Evolutionary conservation across 176 grass and related monocot genomes (phyloP), one percentile per base, ranked within the genome.

Genomic region (Alopecurus myosuroides): DNA sequence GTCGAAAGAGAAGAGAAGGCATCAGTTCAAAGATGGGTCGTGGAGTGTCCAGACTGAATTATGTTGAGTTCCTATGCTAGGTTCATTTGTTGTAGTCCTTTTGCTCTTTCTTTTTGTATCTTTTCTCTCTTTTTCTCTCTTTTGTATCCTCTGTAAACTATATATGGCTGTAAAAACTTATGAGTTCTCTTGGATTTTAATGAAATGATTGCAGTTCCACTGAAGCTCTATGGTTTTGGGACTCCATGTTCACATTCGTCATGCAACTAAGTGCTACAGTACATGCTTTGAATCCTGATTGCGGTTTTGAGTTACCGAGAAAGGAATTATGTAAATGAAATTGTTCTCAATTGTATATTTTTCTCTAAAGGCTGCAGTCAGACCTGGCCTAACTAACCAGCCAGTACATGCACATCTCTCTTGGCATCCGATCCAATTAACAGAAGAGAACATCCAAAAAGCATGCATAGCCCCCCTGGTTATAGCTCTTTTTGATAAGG

Each of bases 121-220:
- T 55, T 55, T 55, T 55, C 2, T 55, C 20, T 55, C 9, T 45
- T 45, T 55, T n/a, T 55, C 9, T 55, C 5, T n/a, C 52, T 7
- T 19, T 5, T 53, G 20, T 53, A 53, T 55, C 52, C 2, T 55
- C 20, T n/a, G 8, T 53, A 19, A 53, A 53, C 5, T 53, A 22
- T n/a, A n/a, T n/a, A n/a, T 53, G 6, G 50, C 19, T 53, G 50
- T 53, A 53, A 53, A 52, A 53, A 53, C 19, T 22, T 55, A 0
- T 2, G 22, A 55, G 20, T 45, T 45, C 42, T 45, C 42, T 45
- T 11, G 52, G 20, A 7, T 55, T 55, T 55, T 55, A n/a, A 45
- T 45, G 13, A 94, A 94, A 76, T 89, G 67, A 86, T 23, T 10
- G 28, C 9, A 76, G 1, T 29, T 63, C 64, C n/a, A 4, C 28